Evolutionary conservation across 352 stramenopile genomes (phyloP).

Genomic region (Pythium guiyangense): DNA sequence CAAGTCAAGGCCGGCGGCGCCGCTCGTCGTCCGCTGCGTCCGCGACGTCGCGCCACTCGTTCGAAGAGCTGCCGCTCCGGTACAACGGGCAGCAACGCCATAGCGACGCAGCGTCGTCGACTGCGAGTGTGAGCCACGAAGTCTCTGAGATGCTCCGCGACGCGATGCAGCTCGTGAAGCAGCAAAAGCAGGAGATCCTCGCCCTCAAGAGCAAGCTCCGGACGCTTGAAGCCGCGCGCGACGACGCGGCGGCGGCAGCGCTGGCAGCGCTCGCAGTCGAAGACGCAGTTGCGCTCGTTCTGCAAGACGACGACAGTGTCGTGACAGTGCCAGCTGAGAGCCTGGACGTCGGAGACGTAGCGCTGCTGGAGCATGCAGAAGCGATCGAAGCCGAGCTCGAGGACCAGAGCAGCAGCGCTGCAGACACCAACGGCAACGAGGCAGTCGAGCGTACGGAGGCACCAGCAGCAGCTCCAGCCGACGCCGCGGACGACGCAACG

Average conservation of each 20-base stretch:
- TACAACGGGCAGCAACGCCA: slow-evolving; percentile 6
- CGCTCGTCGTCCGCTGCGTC: slow-evolving; percentile 25
- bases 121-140: slow-evolving; percentile 28
- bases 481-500: too few relatives aligned
- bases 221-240: slow-evolving; percentile 7
- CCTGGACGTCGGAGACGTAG: not conserved
- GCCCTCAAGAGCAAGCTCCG: slow-evolving; percentile 37
- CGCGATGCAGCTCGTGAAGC: slow-evolving; percentile 57
- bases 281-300: not conserved
- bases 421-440: not conserved
- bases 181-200: slow-evolving; percentile 70
- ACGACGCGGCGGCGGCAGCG: not conserved
- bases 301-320: not conserved
- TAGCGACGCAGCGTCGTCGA: slow-evolving; percentile 24
- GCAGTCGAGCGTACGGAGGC: too few relatives aligned
- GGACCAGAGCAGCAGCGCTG: too few relatives aligned
- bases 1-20: slow-evolving; percentile 13
- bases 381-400: slow-evolving; percentile 2
- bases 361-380: not conserved
- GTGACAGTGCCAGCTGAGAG: too few relatives aligned
- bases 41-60: slow-evolving; percentile 8
- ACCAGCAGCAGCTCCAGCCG: too few relatives aligned
- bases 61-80: slow-evolving; percentile 3
- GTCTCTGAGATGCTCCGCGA: slow-evolving; percentile 61
- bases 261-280: not conserved